A percentile compares a stretch with the other conserved stretches of the same genome.
These are phyloP conservation scores for Lachancea cidri DNA, from an alignment of 805 yeast genomes.

Conservation along the genomic window DNA sequence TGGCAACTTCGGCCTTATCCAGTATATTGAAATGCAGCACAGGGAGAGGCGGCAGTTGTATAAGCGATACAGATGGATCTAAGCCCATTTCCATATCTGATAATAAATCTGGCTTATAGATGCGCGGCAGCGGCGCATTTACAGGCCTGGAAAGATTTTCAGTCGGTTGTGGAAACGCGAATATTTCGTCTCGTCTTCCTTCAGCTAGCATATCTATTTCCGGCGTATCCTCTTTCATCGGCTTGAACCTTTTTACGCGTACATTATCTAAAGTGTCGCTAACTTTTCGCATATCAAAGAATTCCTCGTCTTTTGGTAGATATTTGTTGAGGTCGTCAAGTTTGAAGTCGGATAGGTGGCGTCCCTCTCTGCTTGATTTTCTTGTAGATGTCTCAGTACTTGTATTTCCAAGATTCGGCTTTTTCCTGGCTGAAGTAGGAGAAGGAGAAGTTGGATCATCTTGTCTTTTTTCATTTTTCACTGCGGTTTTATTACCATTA, in stretches of 20 bases:
- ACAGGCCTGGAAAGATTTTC: constrained; percentile 27
- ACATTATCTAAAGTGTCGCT: constrained; percentile 21
- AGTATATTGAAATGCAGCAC: constrained; percentile 15
- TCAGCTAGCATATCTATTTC: constrained; percentile 6
- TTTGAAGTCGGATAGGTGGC: constrained; percentile 4
- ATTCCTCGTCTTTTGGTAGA: constrained; percentile 15
- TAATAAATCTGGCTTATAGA: constrained; percentile 20
- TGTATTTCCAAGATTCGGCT: background rate
- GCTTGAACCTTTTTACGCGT: constrained; percentile 18
- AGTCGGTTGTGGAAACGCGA: constrained; percentile 3
- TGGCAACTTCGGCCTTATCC: constrained; percentile 17
- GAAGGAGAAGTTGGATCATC: background rate
- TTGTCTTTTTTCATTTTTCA: background rate
- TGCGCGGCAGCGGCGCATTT: constrained; percentile 23
- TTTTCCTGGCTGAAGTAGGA: background rate
- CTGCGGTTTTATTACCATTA: background rate
- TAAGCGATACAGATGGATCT: constrained; percentile 9
- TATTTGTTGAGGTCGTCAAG: constrained; percentile 15
- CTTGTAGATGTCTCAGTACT: background rate
- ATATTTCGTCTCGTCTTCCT: background rate
- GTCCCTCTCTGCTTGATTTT: background rate
- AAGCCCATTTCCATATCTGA: constrained; percentile 14
- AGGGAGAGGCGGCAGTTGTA: constrained; percentile 19
- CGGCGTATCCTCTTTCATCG: constrained; percentile 3
- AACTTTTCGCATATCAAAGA: constrained; percentile 24